Base-by-base conservation (phyloP, 2,329 filamentous ascomycete genomes). In the Nothopassalora personata region DNA sequence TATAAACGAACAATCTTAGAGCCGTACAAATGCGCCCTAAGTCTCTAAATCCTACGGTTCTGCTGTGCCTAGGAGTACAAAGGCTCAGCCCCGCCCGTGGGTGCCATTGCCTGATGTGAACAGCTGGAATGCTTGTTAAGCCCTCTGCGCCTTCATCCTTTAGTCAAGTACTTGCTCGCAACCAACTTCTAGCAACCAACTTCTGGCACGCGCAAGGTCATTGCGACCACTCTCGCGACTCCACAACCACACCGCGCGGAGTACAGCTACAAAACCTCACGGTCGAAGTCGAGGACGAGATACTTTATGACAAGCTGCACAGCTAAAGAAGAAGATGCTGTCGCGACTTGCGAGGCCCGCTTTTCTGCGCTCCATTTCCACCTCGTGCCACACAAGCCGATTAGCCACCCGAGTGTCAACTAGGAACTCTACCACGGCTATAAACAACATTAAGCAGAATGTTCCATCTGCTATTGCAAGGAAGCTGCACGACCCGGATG, bases 391-490 rank as follows among this genome's bases (percentile, higher is more conserved):
- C 6, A 30, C 46, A 10, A 10, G 10, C 46, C 46, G 46, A 48
- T 48, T 48, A 10, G 46, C 19, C 7, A 23, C 11, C 6, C 7
- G 46, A 11, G 8, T 46, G 19, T 28, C 36, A 5, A 31, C 5
- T 13, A 43, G 52, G 33, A 27, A 45, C 43, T 49, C 56, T 28
- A 54, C 18, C 30, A 47, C 50, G 15, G 45, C 50, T 1, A 39
- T 10, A 23, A 53, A 39, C 28, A 39, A 53, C 23, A 36, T 10
- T 11, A 54, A 8, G 18, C 36, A 34, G 27, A 52, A 27, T 28
- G 34, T 54, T 18, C 46, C 8, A 11, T 60, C 60, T 43, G 56
- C 62, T 1, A 61, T 67, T 43, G 56, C 64, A 8, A 60, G 64
- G 46, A 56, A 64, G 5, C 56, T 66, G 7, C 59, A 62, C 2